phyloP scores from a whole-genome alignment of 768 basidiomycete genomes.

The Lactarius sanguifluus region DNA sequence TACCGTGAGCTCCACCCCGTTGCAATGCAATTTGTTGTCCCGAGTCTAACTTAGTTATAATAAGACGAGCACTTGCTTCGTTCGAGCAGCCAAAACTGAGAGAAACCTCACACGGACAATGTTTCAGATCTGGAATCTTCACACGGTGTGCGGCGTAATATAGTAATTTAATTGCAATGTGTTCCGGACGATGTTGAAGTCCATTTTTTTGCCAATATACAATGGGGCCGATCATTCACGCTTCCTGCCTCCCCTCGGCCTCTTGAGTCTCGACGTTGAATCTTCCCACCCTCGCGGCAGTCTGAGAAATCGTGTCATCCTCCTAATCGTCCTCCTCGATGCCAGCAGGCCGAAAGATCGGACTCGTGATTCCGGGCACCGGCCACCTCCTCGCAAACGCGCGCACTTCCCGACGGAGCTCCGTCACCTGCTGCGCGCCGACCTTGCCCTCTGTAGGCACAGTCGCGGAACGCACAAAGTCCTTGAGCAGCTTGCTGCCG shows the following conservation, averaged over 20 bases:
- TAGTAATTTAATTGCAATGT: neutral
- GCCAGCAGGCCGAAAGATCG: slow-evolving; percentile 56
- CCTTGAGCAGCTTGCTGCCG: slow-evolving; percentile 91
- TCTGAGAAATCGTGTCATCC: neutral
- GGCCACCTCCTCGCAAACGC: slow-evolving; percentile 88
- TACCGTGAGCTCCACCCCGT: neutral
- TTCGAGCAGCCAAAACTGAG: neutral
- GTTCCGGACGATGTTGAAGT: slow-evolving; percentile 31
- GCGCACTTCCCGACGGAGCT: slow-evolving; percentile 77
- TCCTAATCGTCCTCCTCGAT: slow-evolving; percentile 51
- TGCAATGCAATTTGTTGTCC: neutral
- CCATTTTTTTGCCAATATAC: slow-evolving; percentile 19
- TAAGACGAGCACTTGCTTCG: neutral
- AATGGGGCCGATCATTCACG: slow-evolving; percentile 4
- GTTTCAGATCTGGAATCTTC: neutral
- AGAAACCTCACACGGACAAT: neutral
- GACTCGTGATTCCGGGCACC: slow-evolving; percentile 73
- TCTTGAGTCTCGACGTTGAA: slow-evolving; percentile 26
- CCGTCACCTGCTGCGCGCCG: slow-evolving; percentile 66
- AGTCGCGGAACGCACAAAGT: slow-evolving; percentile 85
- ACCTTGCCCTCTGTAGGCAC: slow-evolving; percentile 64
- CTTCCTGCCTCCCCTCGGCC: neutral
- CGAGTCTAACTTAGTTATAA: neutral
- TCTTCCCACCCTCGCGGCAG: slow-evolving; percentile 15
- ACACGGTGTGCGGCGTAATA: neutral